Base-by-base conservation (phyloP, 2,329 filamentous ascomycete genomes). In the Colletotrichum sp. region DNA sequence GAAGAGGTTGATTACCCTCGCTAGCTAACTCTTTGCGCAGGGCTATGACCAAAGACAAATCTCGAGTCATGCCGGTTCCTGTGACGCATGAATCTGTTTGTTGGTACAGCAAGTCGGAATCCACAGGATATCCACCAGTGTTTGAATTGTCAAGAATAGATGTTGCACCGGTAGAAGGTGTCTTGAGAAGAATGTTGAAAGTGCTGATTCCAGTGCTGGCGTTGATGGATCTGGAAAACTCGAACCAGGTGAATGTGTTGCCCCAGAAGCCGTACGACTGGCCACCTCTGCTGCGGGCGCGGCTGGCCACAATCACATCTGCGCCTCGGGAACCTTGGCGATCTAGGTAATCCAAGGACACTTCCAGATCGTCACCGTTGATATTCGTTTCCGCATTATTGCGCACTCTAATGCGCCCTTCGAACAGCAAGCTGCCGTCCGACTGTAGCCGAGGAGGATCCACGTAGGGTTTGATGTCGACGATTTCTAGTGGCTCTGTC, bases 401-500 rank as follows among this genome's bases (percentile, higher is more conserved):
- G 5, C 55, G 21, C 4, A 58, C 27, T 58, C 55, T 58, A 13
- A 58, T 58, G 8, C 27, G 55, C 21, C 55, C 21, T 31, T 31
- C 55, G 12, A 58, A 31, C 59, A 59, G 68, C 36, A 82, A 78
- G 2, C 70, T 69, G 5, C 69, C 68, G 9, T 79, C 76, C 8
- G 76, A 74, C 66, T 67, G 38, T 61, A 80, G 79, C 15, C 82
- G 70, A 16, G 76, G 78, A 8, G 82, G 4, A 2, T 75, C 0
- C 55, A 66, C 72, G 18, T 82, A 76, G 18, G 82, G 82, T 51
- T 82, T 83, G 47, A 83, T 61, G 5, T 80, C 78, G 36, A 80
- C 76, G 0, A 79, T 69, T n/a, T 80, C 76, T 6, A 83, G 74
- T 18, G 78, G 76, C 3, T 80, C 78, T 8, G 77, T 78, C 8